A percentile compares a stretch with the other conserved stretches of the same genome.
Conservation (phyloP, 805 yeast species). For the Candida methanosorbosa region DNA sequence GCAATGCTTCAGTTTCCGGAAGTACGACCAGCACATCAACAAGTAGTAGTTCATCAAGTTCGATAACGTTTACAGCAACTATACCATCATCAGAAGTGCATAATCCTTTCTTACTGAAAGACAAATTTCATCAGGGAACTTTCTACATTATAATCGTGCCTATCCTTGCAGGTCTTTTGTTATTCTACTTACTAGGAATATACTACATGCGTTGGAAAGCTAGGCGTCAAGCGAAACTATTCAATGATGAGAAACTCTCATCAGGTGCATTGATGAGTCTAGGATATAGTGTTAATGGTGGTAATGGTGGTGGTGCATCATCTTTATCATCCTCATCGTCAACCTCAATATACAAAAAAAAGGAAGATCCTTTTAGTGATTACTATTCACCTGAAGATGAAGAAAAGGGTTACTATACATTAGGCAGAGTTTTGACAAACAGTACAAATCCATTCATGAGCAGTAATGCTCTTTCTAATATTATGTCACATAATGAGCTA, state of each 20-base stretch:
- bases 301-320: neutral
- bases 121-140: constrained; percentile 14
- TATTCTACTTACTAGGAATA: constrained; percentile 14
- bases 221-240: neutral
- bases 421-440: neutral
- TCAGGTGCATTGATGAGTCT: no score
- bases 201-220: neutral
- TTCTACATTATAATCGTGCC: constrained; percentile 20
- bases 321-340: neutral
- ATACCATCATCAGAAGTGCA: constrained; percentile 9
- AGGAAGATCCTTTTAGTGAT: neutral
- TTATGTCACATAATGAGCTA: neutral
- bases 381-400: neutral
- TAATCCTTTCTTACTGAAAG: constrained; percentile 17
- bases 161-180: constrained; percentile 13
- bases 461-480: neutral
- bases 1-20: constrained; percentile 1
- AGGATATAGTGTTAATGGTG: neutral
- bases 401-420: neutral
- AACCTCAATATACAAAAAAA: neutral
- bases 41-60: neutral
- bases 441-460: neutral
- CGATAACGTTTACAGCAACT: constrained; percentile 23
- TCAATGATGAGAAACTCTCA: neutral
- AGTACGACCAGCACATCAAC: neutral